Evolutionary conservation across 2,329 filamentous ascomycete species (phyloP).

Genomic region (Verticillium nubilum): DNA sequence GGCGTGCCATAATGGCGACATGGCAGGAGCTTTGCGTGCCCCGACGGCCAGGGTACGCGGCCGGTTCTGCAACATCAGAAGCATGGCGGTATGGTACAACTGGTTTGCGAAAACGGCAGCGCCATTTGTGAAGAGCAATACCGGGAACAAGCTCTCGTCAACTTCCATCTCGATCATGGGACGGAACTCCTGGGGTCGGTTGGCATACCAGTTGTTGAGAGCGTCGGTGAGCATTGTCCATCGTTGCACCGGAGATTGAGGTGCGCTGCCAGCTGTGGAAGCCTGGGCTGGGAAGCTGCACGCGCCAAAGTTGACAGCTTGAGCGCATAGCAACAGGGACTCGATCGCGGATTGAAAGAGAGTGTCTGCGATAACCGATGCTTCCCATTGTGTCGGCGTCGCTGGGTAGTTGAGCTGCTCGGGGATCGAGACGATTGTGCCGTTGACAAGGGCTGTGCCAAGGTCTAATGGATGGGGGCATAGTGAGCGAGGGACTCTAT

Average conservation of each 20-base stretch:
- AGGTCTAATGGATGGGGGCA: slow-evolving; percentile 14
- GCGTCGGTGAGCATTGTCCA: slow-evolving; percentile 25
- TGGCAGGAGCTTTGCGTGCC: slow-evolving; percentile 21
- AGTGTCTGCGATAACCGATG: slow-evolving; percentile 10
- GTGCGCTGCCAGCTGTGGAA: slow-evolving; percentile 3
- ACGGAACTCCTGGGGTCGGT: slow-evolving; percentile 23
- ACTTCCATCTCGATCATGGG: slow-evolving; percentile 27
- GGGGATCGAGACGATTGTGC: slow-evolving; percentile 18
- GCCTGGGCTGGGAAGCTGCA: slow-evolving; percentile 16
- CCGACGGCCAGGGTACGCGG: slow-evolving; percentile 34
- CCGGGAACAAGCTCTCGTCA: slow-evolving; percentile 23
- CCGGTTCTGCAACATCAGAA: slow-evolving; percentile 44
- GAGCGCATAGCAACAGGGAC: slow-evolving; percentile 24
- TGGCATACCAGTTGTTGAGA: slow-evolving; percentile 25
- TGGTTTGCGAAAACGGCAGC: slow-evolving; percentile 45
- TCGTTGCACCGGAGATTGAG: slow-evolving; percentile 14
- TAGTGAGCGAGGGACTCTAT: not conserved
- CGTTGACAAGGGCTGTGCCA: slow-evolving; percentile 20
- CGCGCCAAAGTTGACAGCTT: slow-evolving; percentile 26
- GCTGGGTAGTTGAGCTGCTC: slow-evolving; percentile 11
- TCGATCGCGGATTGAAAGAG: slow-evolving; percentile 15
- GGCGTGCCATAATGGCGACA: slow-evolving; percentile 42
- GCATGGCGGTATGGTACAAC: slow-evolving; percentile 50
- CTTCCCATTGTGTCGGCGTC: slow-evolving; percentile 1
- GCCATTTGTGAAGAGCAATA: slow-evolving; percentile 30